These are phyloP conservation scores for Brettanomyces bruxellensis DNA, from an alignment of 805 yeast genomes.

Conservation along the genomic window DNA sequence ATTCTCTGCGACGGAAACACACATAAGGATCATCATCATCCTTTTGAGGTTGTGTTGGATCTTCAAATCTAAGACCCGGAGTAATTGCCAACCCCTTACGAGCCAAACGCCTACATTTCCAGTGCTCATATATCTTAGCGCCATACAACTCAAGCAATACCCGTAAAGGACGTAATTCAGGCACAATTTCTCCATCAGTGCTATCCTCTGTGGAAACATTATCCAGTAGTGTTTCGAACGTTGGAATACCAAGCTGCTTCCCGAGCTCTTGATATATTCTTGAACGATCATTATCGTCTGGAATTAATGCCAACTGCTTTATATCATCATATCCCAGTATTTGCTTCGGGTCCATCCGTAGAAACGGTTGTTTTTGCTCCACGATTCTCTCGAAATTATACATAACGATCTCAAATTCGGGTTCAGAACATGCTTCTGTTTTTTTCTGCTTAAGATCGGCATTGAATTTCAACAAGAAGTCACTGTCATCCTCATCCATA, in stretches of 20 bases:
- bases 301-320: conserved; percentile 36
- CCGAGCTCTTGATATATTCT: conserved; percentile 50
- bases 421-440: conserved; percentile 46
- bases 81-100: conserved; percentile 62
- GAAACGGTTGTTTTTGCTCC: conserved; percentile 77
- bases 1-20: conserved; percentile 91
- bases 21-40: conserved; percentile 93
- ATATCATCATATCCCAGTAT: conserved; percentile 65
- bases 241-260: conserved; percentile 43
- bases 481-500: conserved; percentile 85
- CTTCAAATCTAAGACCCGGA: conserved; percentile 77
- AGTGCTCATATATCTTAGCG: conserved; percentile 61
- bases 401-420: conserved; percentile 76
- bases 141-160: conserved; percentile 54
- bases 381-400: conserved; percentile 67
- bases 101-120: conserved; percentile 65
- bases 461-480: conserved; percentile 42
- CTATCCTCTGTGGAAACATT: conserved; percentile 26
- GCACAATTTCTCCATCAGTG: too few species aligned
- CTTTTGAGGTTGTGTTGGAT: conserved; percentile 47
- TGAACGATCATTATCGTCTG: conserved; percentile 40
- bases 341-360: conserved; percentile 76
- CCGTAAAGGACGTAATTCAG: conserved; percentile 34
- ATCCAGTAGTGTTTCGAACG: conserved; percentile 50
- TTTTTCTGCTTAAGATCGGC: conserved; percentile 22